phyloP scores from a whole-genome alignment of 148 eudicot genomes.

The Beta vulgaris region DNA sequence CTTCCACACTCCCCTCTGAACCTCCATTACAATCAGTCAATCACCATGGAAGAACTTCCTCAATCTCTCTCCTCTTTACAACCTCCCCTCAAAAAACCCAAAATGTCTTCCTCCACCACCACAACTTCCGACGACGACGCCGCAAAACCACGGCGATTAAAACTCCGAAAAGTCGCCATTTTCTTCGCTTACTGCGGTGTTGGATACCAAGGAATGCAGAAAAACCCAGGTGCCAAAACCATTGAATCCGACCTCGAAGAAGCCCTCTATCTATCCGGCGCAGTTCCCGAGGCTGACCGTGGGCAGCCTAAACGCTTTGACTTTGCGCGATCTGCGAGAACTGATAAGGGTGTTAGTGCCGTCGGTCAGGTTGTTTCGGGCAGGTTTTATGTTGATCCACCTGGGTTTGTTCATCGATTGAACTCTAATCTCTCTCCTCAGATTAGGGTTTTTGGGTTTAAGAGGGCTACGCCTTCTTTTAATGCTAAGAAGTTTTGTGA shows the following conservation, averaged over 20 bases:
- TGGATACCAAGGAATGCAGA: slow-evolving; percentile 96
- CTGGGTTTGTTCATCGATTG: slow-evolving; percentile 60
- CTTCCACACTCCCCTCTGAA: too few species aligned
- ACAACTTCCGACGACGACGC: slow-evolving; percentile 26
- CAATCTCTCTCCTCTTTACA: slow-evolving; percentile 3
- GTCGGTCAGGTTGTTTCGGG: slow-evolving; percentile 93
- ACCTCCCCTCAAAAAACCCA: slow-evolving; percentile 54
- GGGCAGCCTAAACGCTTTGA: slow-evolving; percentile 59
- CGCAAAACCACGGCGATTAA: slow-evolving; percentile 40
- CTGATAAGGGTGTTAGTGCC: slow-evolving; percentile 91
- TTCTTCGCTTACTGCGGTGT: slow-evolving; percentile 92
- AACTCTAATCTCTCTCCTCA: slow-evolving; percentile 47
- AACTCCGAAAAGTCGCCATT: slow-evolving; percentile 83
- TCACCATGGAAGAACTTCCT: neutral
- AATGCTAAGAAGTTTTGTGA: slow-evolving; percentile 84
- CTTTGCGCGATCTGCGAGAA: slow-evolving; percentile 89
- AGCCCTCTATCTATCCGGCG: slow-evolving; percentile 70
- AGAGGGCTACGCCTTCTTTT: slow-evolving; percentile 55
- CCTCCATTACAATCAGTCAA: neutral
- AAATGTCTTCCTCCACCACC: slow-evolving; percentile 62
- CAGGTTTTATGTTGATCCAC: slow-evolving; percentile 71
- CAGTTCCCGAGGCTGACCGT: slow-evolving; percentile 64
- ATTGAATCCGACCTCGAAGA: slow-evolving; percentile 92
- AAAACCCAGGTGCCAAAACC: slow-evolving; percentile 94
- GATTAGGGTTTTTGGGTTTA: slow-evolving; percentile 69